phyloP scores from a whole-genome alignment of 2,329 filamentous ascomycete genomes.

The Cercospora berteroae region DNA sequence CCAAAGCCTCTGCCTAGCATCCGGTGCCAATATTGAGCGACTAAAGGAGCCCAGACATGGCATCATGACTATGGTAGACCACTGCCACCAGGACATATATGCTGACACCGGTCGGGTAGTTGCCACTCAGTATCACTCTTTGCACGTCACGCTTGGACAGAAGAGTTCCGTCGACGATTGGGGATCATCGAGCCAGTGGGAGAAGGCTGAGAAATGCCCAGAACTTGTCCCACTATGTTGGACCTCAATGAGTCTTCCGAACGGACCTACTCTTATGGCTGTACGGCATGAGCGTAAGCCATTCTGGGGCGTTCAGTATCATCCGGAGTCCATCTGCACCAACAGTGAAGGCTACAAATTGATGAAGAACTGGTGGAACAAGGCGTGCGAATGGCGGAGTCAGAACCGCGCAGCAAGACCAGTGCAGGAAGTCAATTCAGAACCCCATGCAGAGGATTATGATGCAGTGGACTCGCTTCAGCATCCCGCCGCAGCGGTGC shows the following conservation, averaged over 20 bases:
- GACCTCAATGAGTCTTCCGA: slow-evolving; percentile 46
- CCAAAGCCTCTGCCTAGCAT: slow-evolving; percentile 71
- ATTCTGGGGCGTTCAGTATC: slow-evolving; percentile 86
- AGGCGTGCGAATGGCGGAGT: slow-evolving; percentile 45
- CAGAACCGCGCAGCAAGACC: background rate
- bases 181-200: slow-evolving; percentile 38
- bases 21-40: slow-evolving; percentile 64
- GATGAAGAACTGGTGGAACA: slow-evolving; percentile 72
- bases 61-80: slow-evolving; percentile 68
- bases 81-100: slow-evolving; percentile 65
- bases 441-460: background rate
- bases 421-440: background rate
- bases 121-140: slow-evolving; percentile 74
- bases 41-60: slow-evolving; percentile 77
- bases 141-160: slow-evolving; percentile 49
- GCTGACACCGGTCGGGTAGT: slow-evolving; percentile 57
- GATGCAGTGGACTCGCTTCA: background rate
- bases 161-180: slow-evolving; percentile 37
- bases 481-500: background rate
- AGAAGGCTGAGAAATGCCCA: slow-evolving; percentile 38
- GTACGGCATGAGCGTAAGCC: slow-evolving; percentile 66
- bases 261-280: slow-evolving; percentile 71
- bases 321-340: slow-evolving; percentile 86
- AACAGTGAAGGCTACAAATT: slow-evolving; percentile 63
- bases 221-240: slow-evolving; percentile 49